phyloP scores from a whole-genome alignment of 2,329 filamentous ascomycete genomes.

The Fusarium praegraminearum region DNA sequence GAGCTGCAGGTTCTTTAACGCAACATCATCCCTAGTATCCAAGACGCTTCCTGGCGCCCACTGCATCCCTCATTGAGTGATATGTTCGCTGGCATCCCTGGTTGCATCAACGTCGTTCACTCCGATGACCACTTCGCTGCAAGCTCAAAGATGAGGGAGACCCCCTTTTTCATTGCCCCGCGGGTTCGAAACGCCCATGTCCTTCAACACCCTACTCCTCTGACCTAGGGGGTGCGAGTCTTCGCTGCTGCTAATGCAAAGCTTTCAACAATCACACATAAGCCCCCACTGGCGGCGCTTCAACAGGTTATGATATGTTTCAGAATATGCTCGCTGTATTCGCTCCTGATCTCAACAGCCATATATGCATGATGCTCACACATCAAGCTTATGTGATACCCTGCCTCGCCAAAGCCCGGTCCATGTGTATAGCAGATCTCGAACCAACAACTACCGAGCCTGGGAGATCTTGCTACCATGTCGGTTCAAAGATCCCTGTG shows the following conservation, averaged over 20 bases:
- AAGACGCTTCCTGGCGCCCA: conserved; percentile 35
- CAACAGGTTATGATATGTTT: conserved; percentile 10
- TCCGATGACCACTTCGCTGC: conserved; percentile 6
- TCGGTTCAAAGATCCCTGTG: conserved; percentile 15
- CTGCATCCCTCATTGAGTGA: conserved; percentile 12
- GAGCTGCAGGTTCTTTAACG: conserved; percentile 49
- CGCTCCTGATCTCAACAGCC: neutral
- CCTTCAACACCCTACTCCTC: conserved; percentile 5
- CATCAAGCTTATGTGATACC: conserved; percentile 15
- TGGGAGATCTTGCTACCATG: conserved; percentile 22
- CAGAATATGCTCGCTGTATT: conserved; percentile 19
- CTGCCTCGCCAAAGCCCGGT: conserved; percentile 16
- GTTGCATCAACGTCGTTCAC: conserved; percentile 12
- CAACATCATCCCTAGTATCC: conserved; percentile 33
- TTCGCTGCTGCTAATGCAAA: conserved; percentile 29
- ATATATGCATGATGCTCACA: conserved; percentile 9
- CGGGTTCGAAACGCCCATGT: conserved; percentile 21
- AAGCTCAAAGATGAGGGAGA: conserved; percentile 10
- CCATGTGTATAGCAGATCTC: conserved; percentile 25
- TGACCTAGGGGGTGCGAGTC: conserved; percentile 13
- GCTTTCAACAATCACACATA: conserved; percentile 28
- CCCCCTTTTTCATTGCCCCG: conserved; percentile 15
- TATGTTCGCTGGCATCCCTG: conserved; percentile 8
- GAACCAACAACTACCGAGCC: conserved; percentile 35
- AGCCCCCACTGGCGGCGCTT: conserved; percentile 31